A percentile compares a stretch with the other conserved stretches of the same genome.
Evolutionary conservation across 2,329 filamentous ascomycete genomes (phyloP).

Genomic region (Hypoxylon sp.): DNA sequence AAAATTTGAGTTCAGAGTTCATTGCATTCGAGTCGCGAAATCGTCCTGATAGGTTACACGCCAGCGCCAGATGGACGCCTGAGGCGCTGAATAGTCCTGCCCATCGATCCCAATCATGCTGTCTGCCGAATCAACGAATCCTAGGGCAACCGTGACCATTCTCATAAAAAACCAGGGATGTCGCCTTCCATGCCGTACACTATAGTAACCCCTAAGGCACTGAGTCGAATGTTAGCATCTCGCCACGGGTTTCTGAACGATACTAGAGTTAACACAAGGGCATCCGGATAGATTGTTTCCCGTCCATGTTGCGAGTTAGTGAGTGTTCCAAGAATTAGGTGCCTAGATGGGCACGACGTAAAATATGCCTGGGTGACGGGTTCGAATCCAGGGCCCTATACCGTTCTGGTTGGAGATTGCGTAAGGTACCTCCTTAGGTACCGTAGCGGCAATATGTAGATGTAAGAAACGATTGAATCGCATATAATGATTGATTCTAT

Average conservation of each 20-base stretch:
- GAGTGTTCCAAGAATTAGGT: slow-evolving; percentile 1
- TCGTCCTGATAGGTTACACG: slow-evolving; percentile 25
- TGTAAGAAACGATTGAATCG: too few relatives aligned
- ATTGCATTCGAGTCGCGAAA: slow-evolving; percentile 26
- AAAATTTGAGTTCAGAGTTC: slow-evolving; percentile 19
- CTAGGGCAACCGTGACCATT: slow-evolving; percentile 22
- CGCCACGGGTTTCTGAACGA: slow-evolving; percentile 13
- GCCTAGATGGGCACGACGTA: slow-evolving; percentile 11
- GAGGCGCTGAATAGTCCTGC: slow-evolving; percentile 12
- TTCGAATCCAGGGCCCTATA: slow-evolving; percentile 11
- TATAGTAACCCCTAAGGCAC: slow-evolving; percentile 3
- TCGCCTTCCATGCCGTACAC: slow-evolving; percentile 17
- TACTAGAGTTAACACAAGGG: not conserved
- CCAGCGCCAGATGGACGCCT: slow-evolving; percentile 30
- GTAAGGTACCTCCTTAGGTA: too few relatives aligned
- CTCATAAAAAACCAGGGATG: slow-evolving; percentile 20
- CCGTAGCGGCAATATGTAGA: too few relatives aligned
- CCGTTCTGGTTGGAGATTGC: slow-evolving; percentile 20
- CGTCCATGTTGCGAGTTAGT: slow-evolving; percentile 4
- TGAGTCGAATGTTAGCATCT: slow-evolving; percentile 11
- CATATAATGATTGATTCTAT: too few relatives aligned
- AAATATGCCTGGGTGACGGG: slow-evolving; percentile 8
- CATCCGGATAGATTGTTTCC: not conserved
- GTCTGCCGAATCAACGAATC: slow-evolving; percentile 17
- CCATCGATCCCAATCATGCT: slow-evolving; percentile 18